These are phyloP conservation scores for Asterionellopsis glacialis DNA, from an alignment of 108 stramenopile genomes.

Conservation along the genomic window DNA sequence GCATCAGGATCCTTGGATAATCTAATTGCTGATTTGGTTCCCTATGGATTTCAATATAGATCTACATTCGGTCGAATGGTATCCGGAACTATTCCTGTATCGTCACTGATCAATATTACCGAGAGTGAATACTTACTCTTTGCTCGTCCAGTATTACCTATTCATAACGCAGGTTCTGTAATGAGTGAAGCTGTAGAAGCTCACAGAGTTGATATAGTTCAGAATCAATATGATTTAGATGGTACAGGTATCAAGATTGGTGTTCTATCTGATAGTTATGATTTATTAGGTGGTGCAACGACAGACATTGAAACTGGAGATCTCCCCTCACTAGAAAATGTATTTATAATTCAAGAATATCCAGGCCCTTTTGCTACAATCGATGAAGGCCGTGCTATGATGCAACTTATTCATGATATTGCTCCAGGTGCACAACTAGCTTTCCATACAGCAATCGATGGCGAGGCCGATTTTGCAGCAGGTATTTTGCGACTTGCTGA, in stretches of 20 bases:
- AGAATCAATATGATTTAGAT: constrained; percentile 4
- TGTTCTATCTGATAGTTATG: constrained; percentile 21
- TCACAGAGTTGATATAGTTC: neutral
- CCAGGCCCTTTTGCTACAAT: neutral
- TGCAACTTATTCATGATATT: constrained; percentile 29
- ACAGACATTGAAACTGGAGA: constrained; percentile 17
- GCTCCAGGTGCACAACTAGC: constrained; percentile 7
- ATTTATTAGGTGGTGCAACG: neutral
- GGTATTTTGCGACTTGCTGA: constrained; percentile 12
- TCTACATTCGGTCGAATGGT: too few relatives aligned
- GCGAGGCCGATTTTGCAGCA: neutral
- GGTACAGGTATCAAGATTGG: constrained; percentile 21
- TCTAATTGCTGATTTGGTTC: too few relatives aligned
- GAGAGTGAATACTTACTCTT: too few relatives aligned
- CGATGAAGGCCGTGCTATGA: constrained; percentile 35
- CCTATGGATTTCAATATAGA: too few relatives aligned
- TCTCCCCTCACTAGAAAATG: constrained; percentile 8
- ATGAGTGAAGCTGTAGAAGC: neutral
- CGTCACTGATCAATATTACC: too few relatives aligned
- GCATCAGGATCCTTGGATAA: too few relatives aligned
- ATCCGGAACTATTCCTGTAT: too few relatives aligned
- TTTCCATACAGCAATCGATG: constrained; percentile 1
- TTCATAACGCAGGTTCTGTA: too few relatives aligned
- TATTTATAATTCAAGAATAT: too few relatives aligned
- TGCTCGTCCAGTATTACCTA: too few relatives aligned